Evolutionary conservation across 805 yeast genomes (phyloP).

Genomic region (Saturnispora dispora): DNA sequence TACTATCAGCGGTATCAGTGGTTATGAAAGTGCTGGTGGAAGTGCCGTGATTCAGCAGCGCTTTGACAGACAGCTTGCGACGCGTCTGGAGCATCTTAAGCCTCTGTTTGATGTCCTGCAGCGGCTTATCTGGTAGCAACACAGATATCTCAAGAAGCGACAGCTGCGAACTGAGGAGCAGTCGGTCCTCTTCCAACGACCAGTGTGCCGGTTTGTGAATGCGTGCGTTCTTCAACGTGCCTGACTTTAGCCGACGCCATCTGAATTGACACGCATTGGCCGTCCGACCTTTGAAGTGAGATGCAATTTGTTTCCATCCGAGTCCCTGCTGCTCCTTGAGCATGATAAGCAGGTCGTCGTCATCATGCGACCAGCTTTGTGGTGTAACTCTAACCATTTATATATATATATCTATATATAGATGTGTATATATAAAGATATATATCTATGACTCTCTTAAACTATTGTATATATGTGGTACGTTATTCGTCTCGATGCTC

Average conservation of each 20-base stretch:
- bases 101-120: conserved; percentile 1
- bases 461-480: too few relatives aligned
- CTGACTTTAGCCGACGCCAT: conserved; percentile 64
- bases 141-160: background rate
- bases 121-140: conserved; percentile 2
- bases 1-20: background rate
- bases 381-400: conserved; percentile 12
- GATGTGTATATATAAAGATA: background rate
- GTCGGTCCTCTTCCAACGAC: conserved; percentile 2
- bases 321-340: conserved; percentile 72
- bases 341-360: conserved; percentile 61
- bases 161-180: background rate
- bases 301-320: conserved; percentile 85
- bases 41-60: background rate
- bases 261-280: conserved; percentile 87
- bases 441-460: background rate
- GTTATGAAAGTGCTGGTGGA: background rate
- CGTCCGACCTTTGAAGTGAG: conserved; percentile 68
- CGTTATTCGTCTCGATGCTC: too few relatives aligned
- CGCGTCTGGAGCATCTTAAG: background rate
- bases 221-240: conserved; percentile 27
- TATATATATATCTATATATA: too few relatives aligned
- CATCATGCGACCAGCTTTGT: conserved; percentile 70
- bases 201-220: background rate
- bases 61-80: background rate